A percentile compares a stretch with the other conserved stretches of the same genome.
These are phyloP conservation scores for Colletotrichum spinosum DNA, from an alignment of 2,329 filamentous ascomycete species.

Conservation along the genomic window DNA sequence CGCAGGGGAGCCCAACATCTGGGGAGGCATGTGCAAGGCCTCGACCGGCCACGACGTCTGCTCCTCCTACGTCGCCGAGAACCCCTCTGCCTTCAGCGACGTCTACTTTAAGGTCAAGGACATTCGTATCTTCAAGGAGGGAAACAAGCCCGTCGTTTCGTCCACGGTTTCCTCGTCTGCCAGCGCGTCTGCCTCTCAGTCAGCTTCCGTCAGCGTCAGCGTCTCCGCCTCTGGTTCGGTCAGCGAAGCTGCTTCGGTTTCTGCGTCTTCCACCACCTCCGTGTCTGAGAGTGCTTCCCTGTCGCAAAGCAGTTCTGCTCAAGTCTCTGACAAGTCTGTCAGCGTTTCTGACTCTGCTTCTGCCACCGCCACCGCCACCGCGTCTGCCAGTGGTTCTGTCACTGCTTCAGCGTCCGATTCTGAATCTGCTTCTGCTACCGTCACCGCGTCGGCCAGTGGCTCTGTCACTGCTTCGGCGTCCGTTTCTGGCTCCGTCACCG, in stretches of 20 bases:
- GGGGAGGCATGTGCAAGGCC: conserved; percentile 43
- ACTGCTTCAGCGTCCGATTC: conserved; percentile 36
- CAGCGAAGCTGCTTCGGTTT: background rate
- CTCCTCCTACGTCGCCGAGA: conserved; percentile 50
- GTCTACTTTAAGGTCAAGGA: conserved; percentile 60
- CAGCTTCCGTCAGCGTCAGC: background rate
- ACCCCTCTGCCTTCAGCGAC: conserved; percentile 50
- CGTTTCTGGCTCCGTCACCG: background rate
- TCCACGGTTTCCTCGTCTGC: conserved; percentile 37
- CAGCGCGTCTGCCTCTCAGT: background rate
- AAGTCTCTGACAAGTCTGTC: conserved; percentile 34
- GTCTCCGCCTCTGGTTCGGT: background rate
- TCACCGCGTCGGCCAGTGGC: background rate
- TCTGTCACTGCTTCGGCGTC: background rate
- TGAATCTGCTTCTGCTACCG: conserved; percentile 40
- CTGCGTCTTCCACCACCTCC: conserved; percentile 37
- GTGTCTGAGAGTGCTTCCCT: conserved; percentile 40
- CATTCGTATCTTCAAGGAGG: conserved; percentile 48
- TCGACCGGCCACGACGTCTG: conserved; percentile 46
- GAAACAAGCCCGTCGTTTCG: conserved; percentile 26
- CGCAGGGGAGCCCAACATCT: conserved; percentile 58
- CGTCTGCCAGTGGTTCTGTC: conserved; percentile 41
- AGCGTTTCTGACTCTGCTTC: conserved; percentile 43
- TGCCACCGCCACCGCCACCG: background rate
- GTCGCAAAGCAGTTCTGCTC: conserved; percentile 38